Percentiles rank a stretch among this genome's conserved stretches.
Evolutionary conservation across 2,329 filamentous ascomycete species (phyloP).

Genomic region (Zymoseptoria brevis): DNA sequence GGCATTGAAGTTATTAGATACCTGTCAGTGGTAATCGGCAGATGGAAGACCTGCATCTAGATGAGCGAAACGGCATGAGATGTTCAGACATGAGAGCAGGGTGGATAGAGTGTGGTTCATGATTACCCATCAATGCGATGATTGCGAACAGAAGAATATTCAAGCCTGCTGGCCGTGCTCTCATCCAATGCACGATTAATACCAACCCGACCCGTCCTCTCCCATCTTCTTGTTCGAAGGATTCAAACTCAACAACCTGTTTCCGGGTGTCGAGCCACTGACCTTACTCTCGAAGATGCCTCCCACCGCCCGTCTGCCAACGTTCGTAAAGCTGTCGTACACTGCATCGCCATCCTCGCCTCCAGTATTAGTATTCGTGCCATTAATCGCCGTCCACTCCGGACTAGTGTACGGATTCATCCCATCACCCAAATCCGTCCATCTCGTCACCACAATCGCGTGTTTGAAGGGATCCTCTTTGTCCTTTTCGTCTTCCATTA

Average conservation of each 20-base stretch:
- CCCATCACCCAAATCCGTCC: conserved; percentile 54
- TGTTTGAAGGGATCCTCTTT: conserved; percentile 47
- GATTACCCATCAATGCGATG: background rate
- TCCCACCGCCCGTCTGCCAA: conserved; percentile 49
- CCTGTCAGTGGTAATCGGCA: conserved; percentile 1
- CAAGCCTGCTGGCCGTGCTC: background rate
- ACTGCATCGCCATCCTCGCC: conserved; percentile 11
- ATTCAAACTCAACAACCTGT: conserved; percentile 52
- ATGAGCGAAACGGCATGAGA: background rate
- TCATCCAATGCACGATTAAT: conserved; percentile 3
- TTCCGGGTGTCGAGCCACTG: conserved; percentile 47
- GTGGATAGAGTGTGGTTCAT: background rate
- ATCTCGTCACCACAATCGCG: conserved; percentile 52
- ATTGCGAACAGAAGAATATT: background rate
- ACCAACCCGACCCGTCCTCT: conserved; percentile 50
- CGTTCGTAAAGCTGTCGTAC: conserved; percentile 48
- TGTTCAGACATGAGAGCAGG: background rate
- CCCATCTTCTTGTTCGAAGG: conserved; percentile 47
- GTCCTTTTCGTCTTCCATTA: conserved; percentile 47
- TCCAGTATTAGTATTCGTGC: conserved; percentile 26
- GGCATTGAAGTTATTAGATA: background rate
- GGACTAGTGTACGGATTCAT: conserved; percentile 39
- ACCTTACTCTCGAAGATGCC: conserved; percentile 53
- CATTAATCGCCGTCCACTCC: conserved; percentile 52
- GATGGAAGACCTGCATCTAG: background rate